Base-by-base conservation (phyloP, 495 filamentous ascomycete genomes). In the Penicillium lagena region DNA sequence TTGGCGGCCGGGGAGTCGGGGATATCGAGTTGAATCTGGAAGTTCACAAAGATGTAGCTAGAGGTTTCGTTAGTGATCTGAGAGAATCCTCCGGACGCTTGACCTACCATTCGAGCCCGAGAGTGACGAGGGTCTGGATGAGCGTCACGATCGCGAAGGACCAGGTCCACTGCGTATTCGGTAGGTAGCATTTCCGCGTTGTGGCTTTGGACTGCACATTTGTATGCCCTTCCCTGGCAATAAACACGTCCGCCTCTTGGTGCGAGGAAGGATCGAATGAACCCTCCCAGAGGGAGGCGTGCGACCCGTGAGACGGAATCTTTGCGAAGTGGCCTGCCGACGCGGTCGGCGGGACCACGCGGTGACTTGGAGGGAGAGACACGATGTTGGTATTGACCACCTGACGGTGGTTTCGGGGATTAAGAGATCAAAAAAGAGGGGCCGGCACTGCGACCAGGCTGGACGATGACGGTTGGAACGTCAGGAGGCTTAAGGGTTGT, bases 91-190 rank as follows among this genome's bases (percentile, higher is more conserved):
- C 17, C 2, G 35, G 17, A 12, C 17, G 36, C 33, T 12, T 29
- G 39, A 75, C 90, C 60, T 78, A 96, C 89, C 81, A 77, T 78
- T 98, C 89, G 37, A 96, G 81, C 6, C 76, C 84, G 46, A 97
- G 74, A 29, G 84, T 83, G 37, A 91, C 78, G 29, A 84, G 62
- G 32, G 87, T 84, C 63, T 98, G 94, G 35, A 89, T 33, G 32
- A 82, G 62, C 29, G 90, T 81, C 33, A 86, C 71, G 49, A 83
- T 57, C 56, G 90, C 74, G 60, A 96, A 96, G 44, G 80, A 66
- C 81, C 89, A 93, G 3, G 89, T 89, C 94, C 94, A 98, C 54
- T 71, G 71, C 4, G 87, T 84, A 56, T 80, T 85, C 40, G 91
- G 81, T 51, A 82, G 71, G 52, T 89, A 89, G 72, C 84, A 81